These are phyloP conservation scores for Akanthomyces muscarius DNA, from an alignment of 2,329 filamentous ascomycete species.

Conservation along the genomic window DNA sequence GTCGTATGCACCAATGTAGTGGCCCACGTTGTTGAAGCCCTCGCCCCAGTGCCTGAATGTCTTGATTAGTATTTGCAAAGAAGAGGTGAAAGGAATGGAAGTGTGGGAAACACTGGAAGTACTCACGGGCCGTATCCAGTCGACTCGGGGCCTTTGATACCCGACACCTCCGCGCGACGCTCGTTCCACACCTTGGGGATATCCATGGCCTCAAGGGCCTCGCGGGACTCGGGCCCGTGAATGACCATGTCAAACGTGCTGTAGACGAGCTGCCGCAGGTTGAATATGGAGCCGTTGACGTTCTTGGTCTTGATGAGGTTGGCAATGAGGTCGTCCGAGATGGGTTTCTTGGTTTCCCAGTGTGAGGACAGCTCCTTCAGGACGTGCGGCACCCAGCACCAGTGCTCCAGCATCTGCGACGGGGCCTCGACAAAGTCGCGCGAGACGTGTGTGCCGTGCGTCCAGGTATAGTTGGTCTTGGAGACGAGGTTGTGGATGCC, in stretches of 20 bases:
- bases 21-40: slow-evolving; percentile 75
- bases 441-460: slow-evolving; percentile 32
- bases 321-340: slow-evolving; percentile 44
- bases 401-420: slow-evolving; percentile 39
- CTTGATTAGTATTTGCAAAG: background rate
- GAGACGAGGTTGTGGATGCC: slow-evolving; percentile 34
- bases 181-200: slow-evolving; percentile 67
- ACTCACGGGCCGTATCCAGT: slow-evolving; percentile 53
- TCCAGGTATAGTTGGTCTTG: slow-evolving; percentile 31
- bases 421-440: slow-evolving; percentile 38
- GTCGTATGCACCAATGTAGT: slow-evolving; percentile 80
- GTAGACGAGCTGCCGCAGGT: slow-evolving; percentile 28
- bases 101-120: background rate
- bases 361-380: slow-evolving; percentile 44
- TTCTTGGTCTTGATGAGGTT: slow-evolving; percentile 48
- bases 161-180: slow-evolving; percentile 65
- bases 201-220: slow-evolving; percentile 61
- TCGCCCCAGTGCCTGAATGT: slow-evolving; percentile 61
- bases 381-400: slow-evolving; percentile 33
- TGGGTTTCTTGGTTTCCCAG: slow-evolving; percentile 37
- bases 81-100: background rate
- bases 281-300: slow-evolving; percentile 46
- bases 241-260: slow-evolving; percentile 69
- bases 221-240: slow-evolving; percentile 65
- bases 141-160: slow-evolving; percentile 70